Evolutionary conservation across 2,329 filamentous ascomycete species (phyloP).

Genomic region (Pseudogymnoascus sp.): DNA sequence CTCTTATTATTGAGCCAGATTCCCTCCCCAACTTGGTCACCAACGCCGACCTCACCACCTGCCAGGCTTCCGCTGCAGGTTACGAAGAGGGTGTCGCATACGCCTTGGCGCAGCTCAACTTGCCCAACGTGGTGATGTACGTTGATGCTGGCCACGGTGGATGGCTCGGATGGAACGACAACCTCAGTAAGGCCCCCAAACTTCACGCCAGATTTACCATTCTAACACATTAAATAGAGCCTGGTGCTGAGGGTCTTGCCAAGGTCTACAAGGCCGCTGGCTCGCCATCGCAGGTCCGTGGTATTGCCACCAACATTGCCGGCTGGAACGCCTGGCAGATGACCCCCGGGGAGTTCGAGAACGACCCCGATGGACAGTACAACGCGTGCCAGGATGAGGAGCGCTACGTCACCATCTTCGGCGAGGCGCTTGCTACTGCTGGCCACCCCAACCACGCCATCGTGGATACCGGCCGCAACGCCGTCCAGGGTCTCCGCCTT

Average conservation of each 20-base stretch:
- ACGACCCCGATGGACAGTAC: constrained; percentile 40
- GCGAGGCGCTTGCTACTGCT: constrained; percentile 25
- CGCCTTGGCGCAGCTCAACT: constrained; percentile 44
- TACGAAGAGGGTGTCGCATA: constrained; percentile 46
- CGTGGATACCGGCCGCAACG: constrained; percentile 44
- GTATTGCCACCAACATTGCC: constrained; percentile 51
- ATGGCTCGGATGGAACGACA: constrained; percentile 52
- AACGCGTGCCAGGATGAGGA: constrained; percentile 37
- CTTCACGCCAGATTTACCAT: not conserved
- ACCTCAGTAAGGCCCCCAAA: constrained; percentile 31
- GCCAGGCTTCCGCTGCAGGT: constrained; percentile 38
- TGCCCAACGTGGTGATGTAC: constrained; percentile 52
- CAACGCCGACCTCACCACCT: constrained; percentile 45
- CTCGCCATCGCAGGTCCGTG: constrained; percentile 42
- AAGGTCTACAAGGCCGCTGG: constrained; percentile 44
- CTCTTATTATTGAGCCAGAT: constrained; percentile 42
- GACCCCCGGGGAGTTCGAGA: constrained; percentile 25
- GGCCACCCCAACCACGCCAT: constrained; percentile 37
- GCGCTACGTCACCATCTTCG: constrained; percentile 36
- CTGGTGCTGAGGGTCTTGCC: constrained; percentile 41
- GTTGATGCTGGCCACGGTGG: constrained; percentile 51
- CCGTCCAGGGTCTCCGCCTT: constrained; percentile 35
- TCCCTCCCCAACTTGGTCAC: constrained; percentile 53
- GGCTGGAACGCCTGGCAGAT: constrained; percentile 43
- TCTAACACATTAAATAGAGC: constrained; percentile 20